Conservation (phyloP, 1,284 basidiomycete species). For the Ganoderma resinaceum region DNA sequence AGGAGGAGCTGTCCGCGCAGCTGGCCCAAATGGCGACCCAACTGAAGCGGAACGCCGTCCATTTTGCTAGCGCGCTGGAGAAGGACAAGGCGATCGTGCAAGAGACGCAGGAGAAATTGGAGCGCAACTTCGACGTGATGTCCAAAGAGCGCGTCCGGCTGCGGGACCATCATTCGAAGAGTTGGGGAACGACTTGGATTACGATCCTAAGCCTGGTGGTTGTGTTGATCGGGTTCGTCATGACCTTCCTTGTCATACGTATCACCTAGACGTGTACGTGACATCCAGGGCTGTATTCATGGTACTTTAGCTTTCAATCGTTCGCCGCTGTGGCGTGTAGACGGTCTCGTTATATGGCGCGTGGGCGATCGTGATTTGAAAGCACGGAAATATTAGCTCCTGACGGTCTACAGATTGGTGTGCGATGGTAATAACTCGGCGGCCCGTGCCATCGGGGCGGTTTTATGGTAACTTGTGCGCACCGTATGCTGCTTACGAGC, state of each 20-base stretch:
- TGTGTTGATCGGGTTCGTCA: conserved; percentile 68
- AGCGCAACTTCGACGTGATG: conserved; percentile 75
- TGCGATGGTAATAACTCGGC: background rate
- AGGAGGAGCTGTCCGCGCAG: conserved; percentile 76
- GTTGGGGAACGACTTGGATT: conserved; percentile 75
- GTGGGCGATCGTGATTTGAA: background rate
- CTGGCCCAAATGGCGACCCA: conserved; percentile 81
- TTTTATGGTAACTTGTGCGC: background rate
- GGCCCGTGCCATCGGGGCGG: background rate
- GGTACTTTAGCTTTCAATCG: background rate
- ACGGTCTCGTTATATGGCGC: background rate
- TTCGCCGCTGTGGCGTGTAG: background rate
- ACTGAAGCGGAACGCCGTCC: conserved; percentile 74
- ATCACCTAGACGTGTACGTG: conserved; percentile 46
- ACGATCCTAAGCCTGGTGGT: conserved; percentile 64
- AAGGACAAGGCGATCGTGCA: conserved; percentile 71
- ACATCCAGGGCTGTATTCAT: conserved; percentile 6
- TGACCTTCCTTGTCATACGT: conserved; percentile 78
- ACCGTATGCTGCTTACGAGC: background rate
- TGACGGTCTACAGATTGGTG: background rate
- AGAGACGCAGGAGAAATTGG: conserved; percentile 69
- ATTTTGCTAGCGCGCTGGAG: conserved; percentile 70
- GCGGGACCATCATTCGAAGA: conserved; percentile 70
- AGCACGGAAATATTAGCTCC: background rate
- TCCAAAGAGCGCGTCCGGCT: conserved; percentile 67